These are phyloP conservation scores for Diaporthe caulivora DNA, from an alignment of 2,329 filamentous ascomycete genomes.

Conservation along the genomic window DNA sequence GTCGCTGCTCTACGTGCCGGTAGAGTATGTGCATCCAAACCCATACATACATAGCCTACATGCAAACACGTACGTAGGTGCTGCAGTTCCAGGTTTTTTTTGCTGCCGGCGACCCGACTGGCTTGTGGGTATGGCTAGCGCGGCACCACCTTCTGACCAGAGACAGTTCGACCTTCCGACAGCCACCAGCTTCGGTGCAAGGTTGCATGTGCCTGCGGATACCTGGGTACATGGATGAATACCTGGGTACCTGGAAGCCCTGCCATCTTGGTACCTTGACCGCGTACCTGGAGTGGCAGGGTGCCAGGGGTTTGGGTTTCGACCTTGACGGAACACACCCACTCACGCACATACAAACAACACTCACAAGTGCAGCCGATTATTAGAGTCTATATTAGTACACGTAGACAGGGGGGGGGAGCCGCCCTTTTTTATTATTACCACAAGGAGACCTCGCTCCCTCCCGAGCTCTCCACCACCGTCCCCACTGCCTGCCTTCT, in stretches of 20 bases:
- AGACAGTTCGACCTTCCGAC: constrained; percentile 31
- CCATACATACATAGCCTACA: too few relatives aligned
- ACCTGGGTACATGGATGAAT: neutral
- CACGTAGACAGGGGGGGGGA: neutral
- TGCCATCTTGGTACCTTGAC: neutral
- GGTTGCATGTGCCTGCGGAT: constrained; percentile 13
- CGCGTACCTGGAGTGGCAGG: constrained; percentile 1
- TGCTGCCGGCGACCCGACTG: constrained; percentile 22
- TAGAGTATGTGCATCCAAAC: too few relatives aligned
- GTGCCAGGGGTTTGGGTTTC: neutral
- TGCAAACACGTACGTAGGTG: neutral
- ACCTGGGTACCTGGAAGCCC: neutral
- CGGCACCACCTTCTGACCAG: constrained; percentile 10
- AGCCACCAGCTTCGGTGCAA: neutral
- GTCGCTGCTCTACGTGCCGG: too few relatives aligned
- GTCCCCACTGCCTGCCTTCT: neutral
- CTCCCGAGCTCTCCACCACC: neutral
- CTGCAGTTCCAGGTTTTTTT: neutral
- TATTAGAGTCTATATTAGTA: constrained; percentile 1
- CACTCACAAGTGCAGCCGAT: neutral
- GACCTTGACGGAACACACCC: neutral
- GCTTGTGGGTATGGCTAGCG: constrained; percentile 27
- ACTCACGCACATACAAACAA: too few relatives aligned
- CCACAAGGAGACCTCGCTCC: constrained; percentile 16
- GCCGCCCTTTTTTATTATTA: constrained; percentile 18